These are phyloP conservation scores for Ceratocystis variospora DNA, from an alignment of 2,329 filamentous ascomycete species.

Conservation along the genomic window DNA sequence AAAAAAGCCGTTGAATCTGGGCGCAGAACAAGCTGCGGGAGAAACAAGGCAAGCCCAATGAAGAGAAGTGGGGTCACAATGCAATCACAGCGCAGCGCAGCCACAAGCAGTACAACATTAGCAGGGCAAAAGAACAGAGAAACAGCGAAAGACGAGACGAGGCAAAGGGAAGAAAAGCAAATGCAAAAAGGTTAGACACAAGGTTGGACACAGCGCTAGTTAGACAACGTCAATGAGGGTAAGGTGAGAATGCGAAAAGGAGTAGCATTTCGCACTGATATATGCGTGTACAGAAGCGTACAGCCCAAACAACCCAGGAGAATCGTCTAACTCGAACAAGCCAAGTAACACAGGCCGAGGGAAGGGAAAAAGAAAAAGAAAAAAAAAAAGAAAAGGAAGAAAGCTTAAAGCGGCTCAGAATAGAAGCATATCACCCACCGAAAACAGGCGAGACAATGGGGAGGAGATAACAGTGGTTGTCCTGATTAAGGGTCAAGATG, in stretches of 20 bases:
- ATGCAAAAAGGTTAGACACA: background rate
- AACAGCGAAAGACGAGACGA: no score
- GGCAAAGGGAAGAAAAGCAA: background rate
- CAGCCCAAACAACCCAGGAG: no score
- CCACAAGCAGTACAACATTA: background rate
- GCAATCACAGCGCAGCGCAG: background rate
- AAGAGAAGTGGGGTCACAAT: constrained; percentile 2
- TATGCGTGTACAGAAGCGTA: no score
- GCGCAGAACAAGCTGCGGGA: background rate
- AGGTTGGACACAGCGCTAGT: no score
- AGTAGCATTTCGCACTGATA: no score
- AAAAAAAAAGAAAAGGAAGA: background rate
- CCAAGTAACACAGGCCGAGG: background rate
- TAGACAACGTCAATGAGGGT: no score
- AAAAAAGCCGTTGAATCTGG: background rate
- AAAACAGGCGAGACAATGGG: background rate
- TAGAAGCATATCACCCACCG: background rate
- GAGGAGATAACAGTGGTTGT: no score
- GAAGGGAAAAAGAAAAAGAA: background rate
- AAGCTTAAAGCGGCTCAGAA: background rate
- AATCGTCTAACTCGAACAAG: background rate
- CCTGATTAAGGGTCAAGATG: no score
- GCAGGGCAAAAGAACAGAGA: no score
- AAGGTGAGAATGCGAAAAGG: no score
- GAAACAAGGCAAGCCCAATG: background rate